Evolutionary conservation across 2,329 filamentous ascomycete genomes (phyloP), one percentile per base, ranked within the genome.

Genomic region (Trichoderma sp.): DNA sequence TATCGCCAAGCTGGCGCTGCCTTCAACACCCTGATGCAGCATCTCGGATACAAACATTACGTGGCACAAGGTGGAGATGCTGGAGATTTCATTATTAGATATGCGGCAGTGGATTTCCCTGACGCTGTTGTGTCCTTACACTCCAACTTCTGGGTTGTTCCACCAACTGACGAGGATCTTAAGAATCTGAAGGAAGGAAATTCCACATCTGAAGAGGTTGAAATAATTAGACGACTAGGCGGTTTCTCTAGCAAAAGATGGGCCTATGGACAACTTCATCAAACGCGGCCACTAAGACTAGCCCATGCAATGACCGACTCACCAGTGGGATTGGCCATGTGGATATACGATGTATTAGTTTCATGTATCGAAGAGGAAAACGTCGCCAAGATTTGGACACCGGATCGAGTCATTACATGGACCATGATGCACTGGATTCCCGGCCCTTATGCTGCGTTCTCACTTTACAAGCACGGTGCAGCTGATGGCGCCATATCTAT

Each of bases 371-470:
- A 63, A 12, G 61, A 63, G 23, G 61, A 63, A 30, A 63, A 63
- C 11, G 8, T 43, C n/a, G 36, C 36, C 9, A 63, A 3, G 4
- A 63, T 63, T 3, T 63, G 36, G 61, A 63, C 61, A 13, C 23
- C 61, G 8, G 61, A 63, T n/a, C 13, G 23, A 6, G 61, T 63
- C 13, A 63, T 63, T 12, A 63, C 36, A 30, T 63, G 61, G 61
- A 63, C 61, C 15, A 63, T 63, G 61, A 63, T 63, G 61, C 61
- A 63, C 11, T 63, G 36, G 61, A 63, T 63, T 5, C 61, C 61
- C 9, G 61, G 61, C 0, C 36, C 61, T 5, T 63, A 63, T 47
- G 61, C 36, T 12, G 36, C 23, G 20, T 63, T 63, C 47, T 63
- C 59, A 11, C 20, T 63, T n/a, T 63, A 63, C 36, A 63, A 39